Conservation (phyloP, 2,329 filamentous ascomycete genomes). For the Exophiala alcalophila region DNA sequence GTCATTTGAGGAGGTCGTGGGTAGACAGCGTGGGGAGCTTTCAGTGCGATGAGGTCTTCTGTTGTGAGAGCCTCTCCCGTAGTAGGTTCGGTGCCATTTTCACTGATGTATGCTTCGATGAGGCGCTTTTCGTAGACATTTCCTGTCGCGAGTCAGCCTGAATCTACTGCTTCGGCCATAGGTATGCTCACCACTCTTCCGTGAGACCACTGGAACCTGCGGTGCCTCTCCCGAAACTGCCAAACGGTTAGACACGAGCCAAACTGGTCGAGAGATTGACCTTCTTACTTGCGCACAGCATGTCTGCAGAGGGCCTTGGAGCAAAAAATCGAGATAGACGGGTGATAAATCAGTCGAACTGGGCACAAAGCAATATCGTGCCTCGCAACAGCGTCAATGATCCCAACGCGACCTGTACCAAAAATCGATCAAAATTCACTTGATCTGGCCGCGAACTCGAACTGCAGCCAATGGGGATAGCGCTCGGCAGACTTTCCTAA, state of each 20-base stretch:
- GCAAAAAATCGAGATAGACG: too few species aligned
- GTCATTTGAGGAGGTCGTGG: slow-evolving; percentile 90
- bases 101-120: slow-evolving; percentile 89
- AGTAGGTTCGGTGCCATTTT: slow-evolving; percentile 88
- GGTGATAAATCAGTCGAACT: too few species aligned
- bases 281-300: slow-evolving; percentile 29
- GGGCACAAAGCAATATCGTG: neutral
- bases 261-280: neutral
- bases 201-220: slow-evolving; percentile 89
- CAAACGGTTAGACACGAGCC: slow-evolving; percentile 6
- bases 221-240: slow-evolving; percentile 94
- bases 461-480: slow-evolving; percentile 7
- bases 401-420: neutral
- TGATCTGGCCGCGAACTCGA: slow-evolving; percentile 1
- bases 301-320: slow-evolving; percentile 10
- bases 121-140: slow-evolving; percentile 92
- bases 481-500: slow-evolving; percentile 7
- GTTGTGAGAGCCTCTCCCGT: slow-evolving; percentile 78
- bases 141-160: slow-evolving; percentile 52
- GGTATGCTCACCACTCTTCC: slow-evolving; percentile 74
- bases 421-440: slow-evolving; percentile 2
- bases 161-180: slow-evolving; percentile 21
- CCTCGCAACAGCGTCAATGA: neutral
- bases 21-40: slow-evolving; percentile 76
- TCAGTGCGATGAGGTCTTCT: slow-evolving; percentile 85